These are phyloP conservation scores for Cenchrus purpureus DNA, from an alignment of 176 grass and related monocot species.

Conservation along the genomic window DNA sequence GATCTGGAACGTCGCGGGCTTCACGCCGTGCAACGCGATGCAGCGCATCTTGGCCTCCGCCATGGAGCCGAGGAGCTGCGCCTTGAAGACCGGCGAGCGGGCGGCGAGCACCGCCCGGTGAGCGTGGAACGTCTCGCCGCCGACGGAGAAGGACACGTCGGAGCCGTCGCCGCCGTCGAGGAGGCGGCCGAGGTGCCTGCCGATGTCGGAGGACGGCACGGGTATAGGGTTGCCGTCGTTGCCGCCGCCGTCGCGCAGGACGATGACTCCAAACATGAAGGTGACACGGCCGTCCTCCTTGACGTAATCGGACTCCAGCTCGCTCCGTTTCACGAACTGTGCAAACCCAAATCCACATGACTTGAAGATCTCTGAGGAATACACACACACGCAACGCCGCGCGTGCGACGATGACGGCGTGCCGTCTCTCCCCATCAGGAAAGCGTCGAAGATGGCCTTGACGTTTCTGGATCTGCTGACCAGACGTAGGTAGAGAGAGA, in stretches of 20 bases:
- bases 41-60: neutral
- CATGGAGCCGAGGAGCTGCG: constrained; percentile 43
- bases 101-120: constrained; percentile 41
- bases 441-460: neutral
- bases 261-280: neutral
- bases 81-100: constrained; percentile 43
- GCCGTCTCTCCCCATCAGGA: neutral
- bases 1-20: neutral
- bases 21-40: constrained; percentile 8
- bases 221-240: neutral
- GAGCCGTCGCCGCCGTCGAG: neutral
- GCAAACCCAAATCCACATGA: neutral
- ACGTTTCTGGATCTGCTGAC: neutral
- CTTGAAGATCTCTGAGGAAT: neutral
- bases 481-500: neutral
- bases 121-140: constrained; percentile 36
- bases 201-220: neutral
- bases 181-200: neutral
- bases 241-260: neutral
- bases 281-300: neutral
- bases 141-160: constrained; percentile 31
- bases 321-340: neutral
- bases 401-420: neutral
- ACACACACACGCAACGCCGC: neutral
- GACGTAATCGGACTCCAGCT: neutral